Evolutionary conservation across 2,329 filamentous ascomycete species (phyloP), one percentile per base, ranked within the genome.

Genomic region (Cytospora mali): DNA sequence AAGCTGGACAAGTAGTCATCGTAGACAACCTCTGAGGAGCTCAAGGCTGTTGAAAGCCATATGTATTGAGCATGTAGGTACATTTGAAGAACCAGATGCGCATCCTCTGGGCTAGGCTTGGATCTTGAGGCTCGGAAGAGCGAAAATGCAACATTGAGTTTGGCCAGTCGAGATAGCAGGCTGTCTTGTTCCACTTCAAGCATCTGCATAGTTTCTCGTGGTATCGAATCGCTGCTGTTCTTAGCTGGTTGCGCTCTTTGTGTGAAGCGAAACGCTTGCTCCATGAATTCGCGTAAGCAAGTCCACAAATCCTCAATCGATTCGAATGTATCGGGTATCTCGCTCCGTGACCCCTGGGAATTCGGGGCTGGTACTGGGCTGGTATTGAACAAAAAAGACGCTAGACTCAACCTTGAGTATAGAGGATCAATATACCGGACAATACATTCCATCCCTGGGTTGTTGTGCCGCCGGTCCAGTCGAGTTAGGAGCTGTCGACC

Each of bases 401-500:
- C 64, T 10, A 66, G 54, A 46, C 64, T 66, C n/a, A 66, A 62
- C 0, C 79, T 73, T 1, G 76, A 74, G 33, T 66, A 66, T n/a
- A 66, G 51, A 14, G 64, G 64, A 18, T 64, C 58, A 13, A 66
- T 52, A 31, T 66, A 62, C 14, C 55, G 58, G 14, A 64, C 55
- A 25, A 80, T 73, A 56, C 77, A 69, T 10, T 75, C 73, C 62
- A 78, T 71, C 4, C 75, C 71, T 0, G 70, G 73, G 67, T 69
- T 61, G 5, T 59, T 53, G 3, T 71, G 71, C 4, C 66, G 61
- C 48, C 63, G 65, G 0, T 68, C 67, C 7, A 80, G 68, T 11
- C 73, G 71, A 1, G 70, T 72, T 4, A 81, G 72, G 2, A 81
- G 76, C 50, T 77, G 74, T 4, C 78, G 69, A 9, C 78, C 79